Base-by-base conservation (phyloP, 805 yeast species). In the Debaryomyces maramus region DNA sequence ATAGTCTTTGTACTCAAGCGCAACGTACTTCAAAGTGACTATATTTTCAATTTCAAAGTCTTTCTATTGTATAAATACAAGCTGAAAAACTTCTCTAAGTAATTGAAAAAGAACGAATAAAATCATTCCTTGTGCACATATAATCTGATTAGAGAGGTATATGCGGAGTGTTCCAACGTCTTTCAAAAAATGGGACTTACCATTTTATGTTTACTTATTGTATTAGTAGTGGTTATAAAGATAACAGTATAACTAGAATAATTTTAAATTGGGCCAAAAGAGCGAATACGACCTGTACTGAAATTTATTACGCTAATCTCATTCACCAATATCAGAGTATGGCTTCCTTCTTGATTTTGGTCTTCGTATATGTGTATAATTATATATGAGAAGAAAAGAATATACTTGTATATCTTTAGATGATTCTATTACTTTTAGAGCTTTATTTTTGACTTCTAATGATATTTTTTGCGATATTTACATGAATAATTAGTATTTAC, bases 51-150 rank as follows among this genome's bases (percentile, higher is more conserved):
- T 23, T 24, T 10, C 28, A 10, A 10, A 24, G 28, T 5, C 13
- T 24, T 10, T 24, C 13, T 24, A 24, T 15, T 10, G 7, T 13
- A n/a, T n/a, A 24, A 24, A 7, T 6, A 24, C 13, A 4, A 24
- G 13, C 11, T n/a, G 13, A 24, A 24, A 24, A 6, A 7, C 28
- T 5, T 24, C 28, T 8, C 7, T 13, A 24, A 13, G 13, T 24
- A 24, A 14, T 22, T 39, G 46, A 45, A 43, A 51, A 49, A 53
- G 45, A 48, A 35, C 38, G 42, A 43, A 39, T 41, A 55, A 51
- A 51, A 53, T 47, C 59, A 55, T 60, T 53, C 51, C 56, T 42
- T 40, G 55, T 46, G 52, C 61, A 53, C 55, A 48, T 36, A 29
- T 13, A 33, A 28, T 34, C 11, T 21, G 15, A n/a, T 29, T 34